A percentile compares a stretch with the other conserved stretches of the same genome.
Evolutionary conservation across 1,139 yeast genomes (phyloP).

Genomic region (Candida dubliniensis): DNA sequence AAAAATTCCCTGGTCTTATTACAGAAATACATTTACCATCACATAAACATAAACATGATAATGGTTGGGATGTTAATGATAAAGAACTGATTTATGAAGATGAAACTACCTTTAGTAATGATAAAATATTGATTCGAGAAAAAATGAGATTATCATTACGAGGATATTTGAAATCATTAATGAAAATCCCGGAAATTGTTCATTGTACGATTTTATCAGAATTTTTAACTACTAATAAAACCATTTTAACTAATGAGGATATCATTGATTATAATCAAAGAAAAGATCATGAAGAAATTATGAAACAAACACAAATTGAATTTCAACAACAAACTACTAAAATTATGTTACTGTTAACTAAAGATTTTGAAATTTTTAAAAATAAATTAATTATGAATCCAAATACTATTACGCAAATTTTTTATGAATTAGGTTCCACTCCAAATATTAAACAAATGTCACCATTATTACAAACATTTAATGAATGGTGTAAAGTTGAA

Average conservation of each 20-base stretch:
- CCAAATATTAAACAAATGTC: constrained; percentile 60
- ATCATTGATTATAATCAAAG: constrained; percentile 57
- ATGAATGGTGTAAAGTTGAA: constrained; percentile 81
- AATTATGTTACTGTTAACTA: constrained; percentile 43
- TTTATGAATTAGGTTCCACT: constrained; percentile 61
- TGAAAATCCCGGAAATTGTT: constrained; percentile 55
- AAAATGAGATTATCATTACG: constrained; percentile 73
- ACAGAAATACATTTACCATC: constrained; percentile 52
- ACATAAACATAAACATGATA: constrained; percentile 49
- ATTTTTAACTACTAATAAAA: constrained; percentile 48
- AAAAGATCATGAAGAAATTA: constrained; percentile 56
- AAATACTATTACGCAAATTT: constrained; percentile 47
- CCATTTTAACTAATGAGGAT: constrained; percentile 38
- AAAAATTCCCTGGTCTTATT: constrained; percentile 67
- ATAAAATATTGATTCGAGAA: constrained; percentile 42
- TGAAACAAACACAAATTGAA: constrained; percentile 64
- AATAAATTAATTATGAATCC: constrained; percentile 51
- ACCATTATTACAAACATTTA: constrained; percentile 63
- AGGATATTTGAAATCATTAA: constrained; percentile 60
- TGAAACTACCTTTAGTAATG: not conserved
- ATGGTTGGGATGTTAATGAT: constrained; percentile 18
- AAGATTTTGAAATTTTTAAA: constrained; percentile 56
- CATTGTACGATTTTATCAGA: constrained; percentile 49
- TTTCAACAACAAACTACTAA: constrained; percentile 68
- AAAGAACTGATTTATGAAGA: not conserved